These are phyloP conservation scores for Boletus semigastroideus DNA, from an alignment of 1,284 basidiomycete genomes.

Conservation along the genomic window DNA sequence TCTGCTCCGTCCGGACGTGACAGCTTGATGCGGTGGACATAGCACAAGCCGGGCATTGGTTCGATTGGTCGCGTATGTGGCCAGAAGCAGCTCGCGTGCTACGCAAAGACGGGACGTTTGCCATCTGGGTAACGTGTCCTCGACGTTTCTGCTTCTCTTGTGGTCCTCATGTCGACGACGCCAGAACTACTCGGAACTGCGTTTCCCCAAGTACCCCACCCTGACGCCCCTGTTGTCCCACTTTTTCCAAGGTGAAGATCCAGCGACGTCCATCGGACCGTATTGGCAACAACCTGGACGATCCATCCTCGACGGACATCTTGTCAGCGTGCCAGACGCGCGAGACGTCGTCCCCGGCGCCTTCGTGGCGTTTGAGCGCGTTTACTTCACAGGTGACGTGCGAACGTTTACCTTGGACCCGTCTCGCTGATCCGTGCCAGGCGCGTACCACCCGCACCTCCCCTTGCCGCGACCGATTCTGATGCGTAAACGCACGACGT, in stretches of 20 bases:
- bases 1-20: not conserved
- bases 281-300: slow-evolving; percentile 84
- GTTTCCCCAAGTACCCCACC: slow-evolving; percentile 60
- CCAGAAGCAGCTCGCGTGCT: slow-evolving; percentile 65
- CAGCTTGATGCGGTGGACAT: not conserved
- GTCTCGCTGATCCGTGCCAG: slow-evolving; percentile 14
- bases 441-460: slow-evolving; percentile 43
- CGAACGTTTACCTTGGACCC: not conserved
- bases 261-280: slow-evolving; percentile 57
- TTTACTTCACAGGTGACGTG: slow-evolving; percentile 26
- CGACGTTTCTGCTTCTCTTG: not conserved
- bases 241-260: slow-evolving; percentile 62
- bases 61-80: slow-evolving; percentile 76
- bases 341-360: slow-evolving; percentile 34
- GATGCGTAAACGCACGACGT: slow-evolving; percentile 62
- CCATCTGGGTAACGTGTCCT: slow-evolving; percentile 66
- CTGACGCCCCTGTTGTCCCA: slow-evolving; percentile 58
- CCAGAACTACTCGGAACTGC: slow-evolving; percentile 81
- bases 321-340: slow-evolving; percentile 68
- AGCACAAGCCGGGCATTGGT: slow-evolving; percentile 91
- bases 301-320: slow-evolving; percentile 69
- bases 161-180: not conserved
- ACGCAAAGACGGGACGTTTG: slow-evolving; percentile 66
- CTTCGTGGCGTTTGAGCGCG: slow-evolving; percentile 40
- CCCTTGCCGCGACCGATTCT: slow-evolving; percentile 51